phyloP scores from a whole-genome alignment of 345 rosid genomes.

The Ceriops zippeliana region DNA sequence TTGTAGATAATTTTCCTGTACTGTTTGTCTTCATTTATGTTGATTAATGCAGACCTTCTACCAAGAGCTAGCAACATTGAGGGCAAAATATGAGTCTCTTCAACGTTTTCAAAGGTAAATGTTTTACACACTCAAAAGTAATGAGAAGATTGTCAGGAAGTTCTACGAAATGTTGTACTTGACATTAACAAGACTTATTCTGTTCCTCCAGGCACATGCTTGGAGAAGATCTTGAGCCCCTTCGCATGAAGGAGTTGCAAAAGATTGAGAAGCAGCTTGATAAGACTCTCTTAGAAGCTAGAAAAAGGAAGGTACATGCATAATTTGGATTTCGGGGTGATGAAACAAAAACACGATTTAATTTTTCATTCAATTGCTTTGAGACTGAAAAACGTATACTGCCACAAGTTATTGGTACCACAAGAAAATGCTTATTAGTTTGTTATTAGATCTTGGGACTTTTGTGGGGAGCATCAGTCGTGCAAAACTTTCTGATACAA shows the following conservation, averaged over 20 bases:
- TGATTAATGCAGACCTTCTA: conserved; percentile 21
- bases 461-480: too few species aligned
- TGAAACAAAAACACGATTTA: too few species aligned
- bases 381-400: too few species aligned
- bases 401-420: conserved; percentile 20
- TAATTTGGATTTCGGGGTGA: too few species aligned
- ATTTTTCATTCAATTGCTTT: too few species aligned
- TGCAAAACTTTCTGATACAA: too few species aligned
- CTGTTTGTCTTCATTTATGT: not conserved
- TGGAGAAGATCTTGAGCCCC: conserved; percentile 40
- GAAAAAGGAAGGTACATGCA: conserved; percentile 35
- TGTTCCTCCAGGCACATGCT: conserved; percentile 24
- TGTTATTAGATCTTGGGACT: not conserved
- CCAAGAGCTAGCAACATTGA: conserved; percentile 31
- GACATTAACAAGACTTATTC: too few species aligned
- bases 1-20: not conserved
- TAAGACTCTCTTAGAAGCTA: conserved; percentile 30
- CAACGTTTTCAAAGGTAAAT: conserved; percentile 30
- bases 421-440: not conserved
- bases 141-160: too few species aligned
- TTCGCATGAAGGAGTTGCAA: conserved; percentile 34
- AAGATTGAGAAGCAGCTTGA: conserved; percentile 43
- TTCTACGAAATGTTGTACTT: too few species aligned
- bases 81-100: conserved; percentile 34
- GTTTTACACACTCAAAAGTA: too few species aligned